Conservation (phyloP, 768 basidiomycete genomes). For the Pilatotrama ljubarskyi region DNA sequence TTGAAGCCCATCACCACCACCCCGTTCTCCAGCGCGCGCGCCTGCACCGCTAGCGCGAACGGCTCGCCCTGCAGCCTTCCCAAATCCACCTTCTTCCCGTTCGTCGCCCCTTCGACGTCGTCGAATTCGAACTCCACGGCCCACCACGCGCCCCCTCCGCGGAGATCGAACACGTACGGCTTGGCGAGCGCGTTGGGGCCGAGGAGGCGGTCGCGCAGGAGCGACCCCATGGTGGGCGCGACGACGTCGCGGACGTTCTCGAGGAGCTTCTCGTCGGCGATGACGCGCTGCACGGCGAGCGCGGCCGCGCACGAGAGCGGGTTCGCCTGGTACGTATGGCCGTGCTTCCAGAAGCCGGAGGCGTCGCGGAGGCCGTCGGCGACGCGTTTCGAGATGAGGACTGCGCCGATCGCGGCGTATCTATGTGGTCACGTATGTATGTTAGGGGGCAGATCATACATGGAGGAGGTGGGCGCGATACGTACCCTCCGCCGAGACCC, state of each 20-base stretch:
- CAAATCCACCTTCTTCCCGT: constrained; percentile 48
- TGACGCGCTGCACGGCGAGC: constrained; percentile 77
- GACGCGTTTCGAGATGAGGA: constrained; percentile 72
- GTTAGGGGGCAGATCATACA: neutral
- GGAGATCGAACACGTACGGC: constrained; percentile 74
- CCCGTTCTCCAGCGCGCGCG: constrained; percentile 63
- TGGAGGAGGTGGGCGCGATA: constrained; percentile 1
- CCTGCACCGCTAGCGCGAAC: constrained; percentile 74
- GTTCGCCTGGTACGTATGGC: constrained; percentile 81
- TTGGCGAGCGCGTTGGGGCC: constrained; percentile 57
- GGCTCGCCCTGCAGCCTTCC: constrained; percentile 32
- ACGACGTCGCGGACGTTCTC: constrained; percentile 54
- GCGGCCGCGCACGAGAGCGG: constrained; percentile 78
- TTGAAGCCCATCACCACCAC: constrained; percentile 73
- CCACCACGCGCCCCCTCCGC: constrained; percentile 86
- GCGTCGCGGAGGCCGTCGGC: constrained; percentile 65
- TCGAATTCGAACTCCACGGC: constrained; percentile 79
- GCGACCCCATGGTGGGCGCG: constrained; percentile 56
- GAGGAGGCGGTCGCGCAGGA: constrained; percentile 55
- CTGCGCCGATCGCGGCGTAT: constrained; percentile 80
- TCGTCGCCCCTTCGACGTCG: constrained; percentile 50
- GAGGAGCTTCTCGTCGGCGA: constrained; percentile 69
- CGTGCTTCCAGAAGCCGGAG: constrained; percentile 80
- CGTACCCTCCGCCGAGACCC: constrained; percentile 85
- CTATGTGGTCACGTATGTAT: constrained; percentile 36